These are phyloP conservation scores for Scleromitrula shiraiana DNA, from an alignment of 2,329 filamentous ascomycete genomes.

Conservation along the genomic window DNA sequence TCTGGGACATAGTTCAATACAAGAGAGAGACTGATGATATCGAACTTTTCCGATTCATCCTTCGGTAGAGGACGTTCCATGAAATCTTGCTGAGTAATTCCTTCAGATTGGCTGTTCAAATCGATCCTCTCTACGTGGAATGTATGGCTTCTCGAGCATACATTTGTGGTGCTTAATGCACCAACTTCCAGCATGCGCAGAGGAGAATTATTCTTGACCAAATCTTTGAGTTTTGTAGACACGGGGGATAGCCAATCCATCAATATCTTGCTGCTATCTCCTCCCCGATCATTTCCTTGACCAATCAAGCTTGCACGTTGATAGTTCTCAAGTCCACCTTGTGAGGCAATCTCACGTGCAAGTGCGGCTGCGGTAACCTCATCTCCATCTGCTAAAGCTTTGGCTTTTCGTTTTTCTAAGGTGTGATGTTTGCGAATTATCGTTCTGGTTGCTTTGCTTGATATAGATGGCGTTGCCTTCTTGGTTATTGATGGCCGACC, in stretches of 20 bases:
- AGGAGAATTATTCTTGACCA: conserved; percentile 19
- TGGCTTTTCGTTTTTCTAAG: conserved; percentile 52
- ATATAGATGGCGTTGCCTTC: conserved; percentile 48
- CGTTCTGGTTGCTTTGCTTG: conserved; percentile 54
- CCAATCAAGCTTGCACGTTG: conserved; percentile 63
- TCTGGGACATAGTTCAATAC: conserved; percentile 93
- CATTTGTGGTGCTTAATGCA: conserved; percentile 75
- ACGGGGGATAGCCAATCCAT: conserved; percentile 51
- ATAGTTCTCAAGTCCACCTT: conserved; percentile 56
- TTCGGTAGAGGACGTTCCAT: conserved; percentile 75
- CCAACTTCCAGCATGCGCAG: conserved; percentile 81
- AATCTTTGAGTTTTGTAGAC: conserved; percentile 22
- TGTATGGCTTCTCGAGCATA: conserved; percentile 63
- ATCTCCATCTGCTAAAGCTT: conserved; percentile 49
- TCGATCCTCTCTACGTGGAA: conserved; percentile 82
- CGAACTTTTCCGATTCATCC: conserved; percentile 58
- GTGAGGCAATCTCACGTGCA: conserved; percentile 44
- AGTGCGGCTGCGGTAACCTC: conserved; percentile 38
- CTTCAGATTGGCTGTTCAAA: conserved; percentile 73
- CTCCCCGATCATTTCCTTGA: conserved; percentile 56
- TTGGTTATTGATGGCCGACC: conserved; percentile 45
- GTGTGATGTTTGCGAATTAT: conserved; percentile 61
- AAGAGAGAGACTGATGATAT: conserved; percentile 84
- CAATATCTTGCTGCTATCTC: conserved; percentile 57
- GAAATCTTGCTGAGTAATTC: conserved; percentile 85